phyloP scores from a whole-genome alignment of 305 asterid species.

The Fraxinus velutina region DNA sequence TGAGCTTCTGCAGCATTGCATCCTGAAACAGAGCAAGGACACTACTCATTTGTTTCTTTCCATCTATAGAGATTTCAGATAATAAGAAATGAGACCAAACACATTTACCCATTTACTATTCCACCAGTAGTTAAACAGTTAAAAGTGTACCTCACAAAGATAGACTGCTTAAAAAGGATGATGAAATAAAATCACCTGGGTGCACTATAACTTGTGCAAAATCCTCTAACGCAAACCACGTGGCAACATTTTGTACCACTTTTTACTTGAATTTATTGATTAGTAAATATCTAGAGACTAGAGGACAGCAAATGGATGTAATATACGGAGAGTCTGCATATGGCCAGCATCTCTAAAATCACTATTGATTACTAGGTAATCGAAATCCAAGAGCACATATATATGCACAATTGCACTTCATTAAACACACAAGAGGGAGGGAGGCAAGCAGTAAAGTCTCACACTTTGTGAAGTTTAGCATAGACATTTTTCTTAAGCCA shows the following conservation, averaged over 20 bases:
- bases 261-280: not conserved
- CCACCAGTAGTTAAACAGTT: not conserved
- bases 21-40: slow-evolving; percentile 51
- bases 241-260: not conserved
- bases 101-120: not conserved
- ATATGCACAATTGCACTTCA: not conserved
- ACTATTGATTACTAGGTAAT: not conserved
- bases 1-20: slow-evolving; percentile 81
- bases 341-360: not conserved
- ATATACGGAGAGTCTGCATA: not conserved
- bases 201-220: not conserved
- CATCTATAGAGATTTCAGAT: not conserved
- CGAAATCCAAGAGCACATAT: not conserved
- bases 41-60: slow-evolving; percentile 11
- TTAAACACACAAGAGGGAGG: not conserved
- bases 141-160: not conserved
- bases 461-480: not conserved
- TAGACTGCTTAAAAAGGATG: not conserved
- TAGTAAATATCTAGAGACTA: not conserved
- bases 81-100: not conserved
- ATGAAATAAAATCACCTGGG: not conserved
- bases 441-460: not conserved
- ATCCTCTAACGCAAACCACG: not conserved
- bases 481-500: not conserved
- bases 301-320: not conserved